Evolutionary conservation across 2,329 filamentous ascomycete species (phyloP).

Genomic region (Diaporthe citri): DNA sequence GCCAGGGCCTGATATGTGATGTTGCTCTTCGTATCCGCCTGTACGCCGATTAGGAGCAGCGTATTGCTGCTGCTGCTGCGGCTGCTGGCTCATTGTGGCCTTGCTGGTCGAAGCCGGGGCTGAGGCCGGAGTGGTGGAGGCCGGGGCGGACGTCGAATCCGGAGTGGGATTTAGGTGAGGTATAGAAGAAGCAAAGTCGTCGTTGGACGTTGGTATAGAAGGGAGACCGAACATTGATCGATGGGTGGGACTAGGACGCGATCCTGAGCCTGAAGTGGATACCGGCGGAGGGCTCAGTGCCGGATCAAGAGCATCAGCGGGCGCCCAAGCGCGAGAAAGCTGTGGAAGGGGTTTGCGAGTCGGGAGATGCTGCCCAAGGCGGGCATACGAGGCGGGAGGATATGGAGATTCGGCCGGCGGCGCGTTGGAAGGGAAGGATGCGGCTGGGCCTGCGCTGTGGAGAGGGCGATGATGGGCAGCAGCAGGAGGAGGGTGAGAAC

Average conservation of each 20-base stretch:
- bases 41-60: slow-evolving; percentile 52
- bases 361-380: not conserved
- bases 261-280: slow-evolving; percentile 16
- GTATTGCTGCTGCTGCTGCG: slow-evolving; percentile 50
- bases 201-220: slow-evolving; percentile 40
- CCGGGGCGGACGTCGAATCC: slow-evolving; percentile 8
- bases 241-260: slow-evolving; percentile 15
- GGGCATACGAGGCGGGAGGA: slow-evolving; percentile 7
- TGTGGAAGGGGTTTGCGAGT: slow-evolving; percentile 16
- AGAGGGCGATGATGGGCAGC: not conserved
- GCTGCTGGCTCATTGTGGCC: slow-evolving; percentile 53
- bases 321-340: slow-evolving; percentile 18
- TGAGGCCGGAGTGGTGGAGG: slow-evolving; percentile 7
- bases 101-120: not conserved
- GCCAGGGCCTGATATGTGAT: slow-evolving; percentile 61
- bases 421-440: slow-evolving; percentile 2
- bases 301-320: slow-evolving; percentile 29
- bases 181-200: slow-evolving; percentile 40
- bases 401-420: not conserved
- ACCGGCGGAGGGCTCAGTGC: not conserved
- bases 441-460: slow-evolving; percentile 13
- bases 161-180: slow-evolving; percentile 33
- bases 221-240: slow-evolving; percentile 38
- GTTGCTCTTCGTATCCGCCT: slow-evolving; percentile 58
- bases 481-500: slow-evolving; percentile 12